A percentile compares a stretch with the other conserved stretches of the same genome.
Conservation (phyloP, 345 rosid species). For the Syzygium aromaticum region DNA sequence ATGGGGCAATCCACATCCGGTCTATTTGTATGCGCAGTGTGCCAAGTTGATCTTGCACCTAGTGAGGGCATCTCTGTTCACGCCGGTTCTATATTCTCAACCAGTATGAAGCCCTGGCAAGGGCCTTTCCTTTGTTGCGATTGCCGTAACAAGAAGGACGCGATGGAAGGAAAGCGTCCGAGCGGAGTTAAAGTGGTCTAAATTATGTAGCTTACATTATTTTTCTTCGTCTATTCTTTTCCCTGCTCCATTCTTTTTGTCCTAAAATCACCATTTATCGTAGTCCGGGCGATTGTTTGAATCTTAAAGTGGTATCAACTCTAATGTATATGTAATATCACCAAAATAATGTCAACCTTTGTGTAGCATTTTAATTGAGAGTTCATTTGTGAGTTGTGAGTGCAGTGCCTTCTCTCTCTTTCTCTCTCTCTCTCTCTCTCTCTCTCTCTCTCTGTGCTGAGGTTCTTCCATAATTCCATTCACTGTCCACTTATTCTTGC, state of each 20-base stretch:
- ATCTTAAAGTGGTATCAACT: not conserved
- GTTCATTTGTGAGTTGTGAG: not conserved
- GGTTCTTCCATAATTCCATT: not conserved
- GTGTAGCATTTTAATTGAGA: not conserved
- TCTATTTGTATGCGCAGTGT: slow-evolving; percentile 71
- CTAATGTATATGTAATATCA: not conserved
- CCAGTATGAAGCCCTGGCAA: slow-evolving; percentile 75
- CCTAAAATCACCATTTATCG: not conserved
- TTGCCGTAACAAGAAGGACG: slow-evolving; percentile 79
- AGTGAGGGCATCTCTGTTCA: slow-evolving; percentile 79
- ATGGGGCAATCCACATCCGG: slow-evolving; percentile 36
- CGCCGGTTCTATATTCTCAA: slow-evolving; percentile 68
- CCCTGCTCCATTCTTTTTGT: not conserved
- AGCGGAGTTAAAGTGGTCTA: slow-evolving; percentile 64
- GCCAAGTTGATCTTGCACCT: slow-evolving; percentile 74
- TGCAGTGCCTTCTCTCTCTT: not conserved
- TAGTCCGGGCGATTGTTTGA: not conserved
- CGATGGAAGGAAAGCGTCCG: slow-evolving; percentile 92
- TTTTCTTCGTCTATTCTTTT: not conserved
- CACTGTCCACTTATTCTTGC: not conserved
- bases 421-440: not conserved
- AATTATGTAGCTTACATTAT: slow-evolving; percentile 16
- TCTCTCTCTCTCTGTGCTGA: not conserved
- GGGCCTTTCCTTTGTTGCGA: slow-evolving; percentile 84
- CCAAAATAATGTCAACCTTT: not conserved